These are phyloP conservation scores for Camellia oleifera DNA, from an alignment of 179 eudicot genomes.

Conservation along the genomic window DNA sequence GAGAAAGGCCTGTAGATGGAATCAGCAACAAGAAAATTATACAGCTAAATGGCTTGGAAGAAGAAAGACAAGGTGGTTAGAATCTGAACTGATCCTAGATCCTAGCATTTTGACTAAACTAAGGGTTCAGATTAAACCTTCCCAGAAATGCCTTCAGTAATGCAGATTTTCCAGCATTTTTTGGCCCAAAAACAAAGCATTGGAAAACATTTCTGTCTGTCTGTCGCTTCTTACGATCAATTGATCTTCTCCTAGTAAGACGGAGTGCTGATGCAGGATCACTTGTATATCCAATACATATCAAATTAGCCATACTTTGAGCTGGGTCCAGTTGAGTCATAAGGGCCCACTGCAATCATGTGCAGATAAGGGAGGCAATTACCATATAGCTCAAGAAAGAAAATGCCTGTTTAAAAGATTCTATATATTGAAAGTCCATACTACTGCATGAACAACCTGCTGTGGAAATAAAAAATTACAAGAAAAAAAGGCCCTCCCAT, in stretches of 20 bases:
- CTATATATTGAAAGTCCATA: not conserved
- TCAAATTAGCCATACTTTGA: conserved; percentile 76
- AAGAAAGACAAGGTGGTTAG: not conserved
- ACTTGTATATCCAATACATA: conserved; percentile 70
- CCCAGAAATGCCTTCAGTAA: conserved; percentile 72
- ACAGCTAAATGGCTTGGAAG: not conserved
- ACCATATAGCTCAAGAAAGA: conserved; percentile 1
- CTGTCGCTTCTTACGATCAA: conserved; percentile 74
- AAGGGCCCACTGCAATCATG: conserved; percentile 76
- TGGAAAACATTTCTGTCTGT: conserved; percentile 88
- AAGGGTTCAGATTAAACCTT: conserved; percentile 42
- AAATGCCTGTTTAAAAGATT: not conserved
- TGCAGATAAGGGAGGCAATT: conserved; percentile 1
- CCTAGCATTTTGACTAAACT: conserved; percentile 1
- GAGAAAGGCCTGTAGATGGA: conserved; percentile 56
- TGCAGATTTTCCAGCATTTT: conserved; percentile 79
- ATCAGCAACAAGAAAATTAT: not conserved
- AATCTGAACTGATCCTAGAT: not conserved
- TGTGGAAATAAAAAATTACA: not conserved
- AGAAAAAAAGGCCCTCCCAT: not conserved
- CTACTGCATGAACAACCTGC: not conserved
- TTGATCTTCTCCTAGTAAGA: conserved; percentile 69
- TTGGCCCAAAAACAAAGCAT: conserved; percentile 93
- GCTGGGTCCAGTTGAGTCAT: conserved; percentile 88
- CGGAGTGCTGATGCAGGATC: conserved; percentile 74